These are phyloP conservation scores for Penicillium thymicola DNA, from an alignment of 2,329 filamentous ascomycete genomes.

Conservation along the genomic window DNA sequence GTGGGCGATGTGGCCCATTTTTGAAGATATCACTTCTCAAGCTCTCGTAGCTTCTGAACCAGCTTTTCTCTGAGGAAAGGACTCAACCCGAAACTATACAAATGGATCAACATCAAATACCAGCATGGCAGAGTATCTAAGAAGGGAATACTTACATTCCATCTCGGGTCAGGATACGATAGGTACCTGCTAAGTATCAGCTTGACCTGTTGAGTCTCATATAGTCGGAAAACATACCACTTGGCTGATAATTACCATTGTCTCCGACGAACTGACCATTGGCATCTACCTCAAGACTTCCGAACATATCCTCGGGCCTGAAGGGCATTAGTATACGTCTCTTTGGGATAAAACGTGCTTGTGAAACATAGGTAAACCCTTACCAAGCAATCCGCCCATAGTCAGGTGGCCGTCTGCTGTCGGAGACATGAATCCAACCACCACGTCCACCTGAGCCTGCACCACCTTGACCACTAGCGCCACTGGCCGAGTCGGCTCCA, in stretches of 20 bases:
- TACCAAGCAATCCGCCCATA: constrained; percentile 62
- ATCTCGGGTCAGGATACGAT: constrained; percentile 58
- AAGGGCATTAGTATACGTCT: constrained; percentile 13
- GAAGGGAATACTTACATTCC: constrained; percentile 51
- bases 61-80: constrained; percentile 51
- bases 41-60: constrained; percentile 45
- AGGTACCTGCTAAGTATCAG: constrained; percentile 48
- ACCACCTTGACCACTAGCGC: constrained; percentile 58
- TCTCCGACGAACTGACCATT: constrained; percentile 56
- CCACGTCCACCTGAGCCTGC: constrained; percentile 56
- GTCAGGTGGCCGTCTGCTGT: constrained; percentile 58
- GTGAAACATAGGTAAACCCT: not conserved
- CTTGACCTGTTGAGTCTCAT: not conserved
- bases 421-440: constrained; percentile 63
- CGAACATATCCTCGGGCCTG: constrained; percentile 63
- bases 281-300: constrained; percentile 60
- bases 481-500: constrained; percentile 49
- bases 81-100: constrained; percentile 44
- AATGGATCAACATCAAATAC: constrained; percentile 20
- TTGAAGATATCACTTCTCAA: constrained; percentile 16
- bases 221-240: constrained; percentile 40
- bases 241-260: constrained; percentile 57
- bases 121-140: not conserved
- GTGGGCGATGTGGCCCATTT: not conserved
- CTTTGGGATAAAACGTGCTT: not conserved